Percentiles rank a stretch among this genome's conserved stretches.
Conservation (phyloP, 495 filamentous ascomycete genomes). For the Staphylotrichum longicolle region DNA sequence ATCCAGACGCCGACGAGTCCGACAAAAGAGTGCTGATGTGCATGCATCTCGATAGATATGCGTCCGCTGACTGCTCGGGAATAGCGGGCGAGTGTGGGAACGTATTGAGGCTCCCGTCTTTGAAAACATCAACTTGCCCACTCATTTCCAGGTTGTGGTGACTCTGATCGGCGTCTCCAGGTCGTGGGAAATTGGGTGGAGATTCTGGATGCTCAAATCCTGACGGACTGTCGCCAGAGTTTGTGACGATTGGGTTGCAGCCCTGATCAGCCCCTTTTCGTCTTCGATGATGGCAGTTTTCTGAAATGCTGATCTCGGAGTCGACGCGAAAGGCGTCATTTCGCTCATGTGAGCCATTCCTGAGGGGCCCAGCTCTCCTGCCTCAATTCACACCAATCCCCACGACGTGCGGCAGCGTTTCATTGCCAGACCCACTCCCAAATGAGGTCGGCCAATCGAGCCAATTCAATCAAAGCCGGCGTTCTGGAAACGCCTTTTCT, state of each 20-base stretch:
- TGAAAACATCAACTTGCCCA: too few species aligned
- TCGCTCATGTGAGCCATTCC: constrained; percentile 1
- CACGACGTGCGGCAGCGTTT: constrained; percentile 13
- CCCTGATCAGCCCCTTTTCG: too few species aligned
- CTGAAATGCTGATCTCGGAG: too few species aligned
- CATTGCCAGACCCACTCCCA: constrained; percentile 5
- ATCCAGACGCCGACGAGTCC: too few species aligned
- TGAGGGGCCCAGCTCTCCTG: neutral
- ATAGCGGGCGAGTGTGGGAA: too few species aligned
- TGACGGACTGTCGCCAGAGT: too few species aligned
- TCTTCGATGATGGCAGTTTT: too few species aligned
- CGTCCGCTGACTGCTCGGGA: too few species aligned
- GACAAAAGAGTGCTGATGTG: too few species aligned
- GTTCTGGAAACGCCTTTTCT: neutral
- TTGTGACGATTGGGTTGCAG: too few species aligned
- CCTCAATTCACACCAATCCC: constrained; percentile 1
- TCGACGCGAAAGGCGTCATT: neutral
- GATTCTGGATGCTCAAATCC: neutral
- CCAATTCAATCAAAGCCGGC: neutral
- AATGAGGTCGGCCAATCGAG: neutral
- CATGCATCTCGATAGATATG: too few species aligned
- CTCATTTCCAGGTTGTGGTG: neutral
- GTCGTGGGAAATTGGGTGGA: neutral
- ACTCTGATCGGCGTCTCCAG: constrained; percentile 7
- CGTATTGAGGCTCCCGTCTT: too few species aligned